These are phyloP conservation scores for Penicillium italicum DNA, from an alignment of 2,329 filamentous ascomycete genomes.

Conservation along the genomic window DNA sequence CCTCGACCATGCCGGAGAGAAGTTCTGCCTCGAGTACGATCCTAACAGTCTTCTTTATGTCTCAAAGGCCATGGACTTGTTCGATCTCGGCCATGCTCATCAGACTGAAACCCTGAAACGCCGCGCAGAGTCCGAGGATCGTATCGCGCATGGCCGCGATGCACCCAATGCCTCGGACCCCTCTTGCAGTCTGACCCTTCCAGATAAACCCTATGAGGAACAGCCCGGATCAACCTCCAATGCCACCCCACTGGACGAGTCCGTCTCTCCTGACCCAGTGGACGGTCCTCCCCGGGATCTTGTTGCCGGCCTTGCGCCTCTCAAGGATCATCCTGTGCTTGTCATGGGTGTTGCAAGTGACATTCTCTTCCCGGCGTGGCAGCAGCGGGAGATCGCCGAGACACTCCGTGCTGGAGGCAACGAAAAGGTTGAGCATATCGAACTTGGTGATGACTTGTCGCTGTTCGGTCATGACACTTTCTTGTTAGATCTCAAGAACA, in stretches of 20 bases:
- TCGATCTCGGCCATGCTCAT: slow-evolving; percentile 75
- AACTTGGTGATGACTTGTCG: slow-evolving; percentile 90
- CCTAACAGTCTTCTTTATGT: slow-evolving; percentile 94
- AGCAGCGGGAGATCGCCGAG: slow-evolving; percentile 89
- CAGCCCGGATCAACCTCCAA: slow-evolving; percentile 57
- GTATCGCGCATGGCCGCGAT: slow-evolving; percentile 51
- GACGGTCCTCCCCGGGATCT: slow-evolving; percentile 70
- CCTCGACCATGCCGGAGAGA: slow-evolving; percentile 94
- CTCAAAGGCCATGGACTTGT: slow-evolving; percentile 98
- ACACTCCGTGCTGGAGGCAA: slow-evolving; percentile 76
- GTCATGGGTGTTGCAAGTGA: slow-evolving; percentile 94
- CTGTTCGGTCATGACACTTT: slow-evolving; percentile 97
- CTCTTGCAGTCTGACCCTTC: slow-evolving; percentile 75
- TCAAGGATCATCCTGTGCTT: slow-evolving; percentile 75
- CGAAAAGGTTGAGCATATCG: slow-evolving; percentile 75
- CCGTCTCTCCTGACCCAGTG: slow-evolving; percentile 17
- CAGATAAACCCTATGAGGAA: slow-evolving; percentile 80
- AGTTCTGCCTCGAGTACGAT: slow-evolving; percentile 96
- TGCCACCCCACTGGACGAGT: slow-evolving; percentile 32
- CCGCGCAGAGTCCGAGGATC: slow-evolving; percentile 58
- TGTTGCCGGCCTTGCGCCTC: slow-evolving; percentile 65
- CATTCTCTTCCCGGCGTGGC: slow-evolving; percentile 96
- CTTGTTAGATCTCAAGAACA: slow-evolving; percentile 83
- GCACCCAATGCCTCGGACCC: slow-evolving; percentile 40
- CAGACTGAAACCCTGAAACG: slow-evolving; percentile 62